These are phyloP conservation scores for Fusarium avenaceum DNA, from an alignment of 2,329 filamentous ascomycete genomes.

Conservation along the genomic window DNA sequence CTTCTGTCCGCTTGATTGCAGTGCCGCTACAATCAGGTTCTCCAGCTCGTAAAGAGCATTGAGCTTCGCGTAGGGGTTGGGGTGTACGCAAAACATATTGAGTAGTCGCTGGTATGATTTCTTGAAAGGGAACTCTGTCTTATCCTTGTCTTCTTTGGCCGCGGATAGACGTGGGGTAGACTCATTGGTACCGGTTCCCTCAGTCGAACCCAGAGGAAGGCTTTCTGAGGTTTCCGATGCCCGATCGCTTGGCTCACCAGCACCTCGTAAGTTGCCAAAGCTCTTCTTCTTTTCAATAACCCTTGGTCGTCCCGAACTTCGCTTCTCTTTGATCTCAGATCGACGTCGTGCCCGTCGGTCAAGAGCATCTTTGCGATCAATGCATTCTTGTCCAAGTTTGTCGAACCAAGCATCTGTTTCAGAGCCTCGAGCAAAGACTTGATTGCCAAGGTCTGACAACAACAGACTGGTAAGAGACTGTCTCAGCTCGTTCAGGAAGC, in stretches of 20 bases:
- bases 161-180: constrained; percentile 43
- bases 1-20: constrained; percentile 58
- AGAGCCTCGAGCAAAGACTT: constrained; percentile 88
- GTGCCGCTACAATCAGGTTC: constrained; percentile 81
- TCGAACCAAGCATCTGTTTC: constrained; percentile 94
- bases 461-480: constrained; percentile 86
- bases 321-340: constrained; percentile 58
- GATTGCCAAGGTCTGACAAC: constrained; percentile 88
- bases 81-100: constrained; percentile 88
- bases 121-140: constrained; percentile 80
- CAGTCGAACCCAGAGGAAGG: constrained; percentile 57
- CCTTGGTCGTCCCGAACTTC: constrained; percentile 63
- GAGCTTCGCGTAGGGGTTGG: constrained; percentile 89
- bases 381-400: constrained; percentile 74
- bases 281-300: constrained; percentile 76
- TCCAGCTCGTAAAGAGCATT: constrained; percentile 86
- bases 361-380: constrained; percentile 70
- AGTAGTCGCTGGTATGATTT: constrained; percentile 84
- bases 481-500: constrained; percentile 82
- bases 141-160: constrained; percentile 46
- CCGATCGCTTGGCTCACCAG: constrained; percentile 59
- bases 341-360: constrained; percentile 62
- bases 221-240: constrained; percentile 57
- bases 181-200: constrained; percentile 54
- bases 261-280: constrained; percentile 72